Conservation (phyloP, 78 protist species). For the Dictyostelium firmibasis region DNA sequence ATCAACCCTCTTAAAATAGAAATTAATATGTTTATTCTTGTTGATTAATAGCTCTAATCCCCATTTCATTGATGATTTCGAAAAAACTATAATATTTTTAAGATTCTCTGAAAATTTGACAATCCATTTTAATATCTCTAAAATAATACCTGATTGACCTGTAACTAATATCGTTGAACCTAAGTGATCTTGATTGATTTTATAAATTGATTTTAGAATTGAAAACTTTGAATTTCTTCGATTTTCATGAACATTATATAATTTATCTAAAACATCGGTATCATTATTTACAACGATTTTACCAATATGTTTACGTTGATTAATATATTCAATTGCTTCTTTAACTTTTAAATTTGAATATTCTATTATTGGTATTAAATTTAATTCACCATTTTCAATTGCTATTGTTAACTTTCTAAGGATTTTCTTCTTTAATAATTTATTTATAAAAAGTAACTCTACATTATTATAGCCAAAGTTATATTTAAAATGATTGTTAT, state of each 20-base stretch:
- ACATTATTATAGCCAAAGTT: neutral
- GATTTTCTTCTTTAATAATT: conserved; percentile 1
- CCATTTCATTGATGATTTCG: conserved; percentile 32
- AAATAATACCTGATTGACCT: conserved; percentile 34
- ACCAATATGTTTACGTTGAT: conserved; percentile 45
- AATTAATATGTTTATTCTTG: neutral
- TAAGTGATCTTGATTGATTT: neutral
- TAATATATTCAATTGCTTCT: conserved; percentile 43
- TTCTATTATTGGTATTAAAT: neutral
- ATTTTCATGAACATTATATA: neutral
- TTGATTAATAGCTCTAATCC: conserved; percentile 25
- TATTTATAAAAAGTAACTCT: neutral
- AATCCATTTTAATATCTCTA: neutral
- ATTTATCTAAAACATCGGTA: neutral
- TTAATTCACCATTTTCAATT: neutral
- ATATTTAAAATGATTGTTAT: neutral
- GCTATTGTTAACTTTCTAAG: neutral
- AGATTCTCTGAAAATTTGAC: neutral
- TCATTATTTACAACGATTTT: conserved; percentile 27
- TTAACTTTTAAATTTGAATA: conserved; percentile 11
- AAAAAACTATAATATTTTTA: conserved; percentile 11
- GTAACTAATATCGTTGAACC: neutral
- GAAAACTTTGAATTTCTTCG: neutral
- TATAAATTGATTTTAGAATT: neutral
- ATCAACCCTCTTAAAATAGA: conserved; percentile 12